A percentile compares a stretch with the other conserved stretches of the same genome.
phyloP scores from a whole-genome alignment of 2,329 filamentous ascomycete genomes.

The Epichloe gansuensis region DNA sequence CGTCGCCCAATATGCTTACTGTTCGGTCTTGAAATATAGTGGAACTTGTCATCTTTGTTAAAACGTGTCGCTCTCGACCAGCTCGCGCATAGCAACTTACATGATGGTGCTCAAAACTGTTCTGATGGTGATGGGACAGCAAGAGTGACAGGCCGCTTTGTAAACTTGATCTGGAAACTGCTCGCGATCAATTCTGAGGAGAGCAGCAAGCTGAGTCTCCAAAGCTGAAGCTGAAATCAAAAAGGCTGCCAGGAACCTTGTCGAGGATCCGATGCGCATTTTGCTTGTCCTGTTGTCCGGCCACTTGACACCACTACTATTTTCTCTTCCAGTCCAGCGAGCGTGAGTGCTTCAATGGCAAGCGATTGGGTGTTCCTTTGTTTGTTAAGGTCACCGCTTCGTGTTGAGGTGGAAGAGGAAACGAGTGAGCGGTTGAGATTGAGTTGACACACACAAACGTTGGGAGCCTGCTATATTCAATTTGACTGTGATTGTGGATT shows the following conservation, averaged over 20 bases:
- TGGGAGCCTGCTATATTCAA: background rate
- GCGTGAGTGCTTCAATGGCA: background rate
- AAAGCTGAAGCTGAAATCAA: background rate
- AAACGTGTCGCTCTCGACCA: background rate
- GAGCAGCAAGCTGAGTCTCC: background rate
- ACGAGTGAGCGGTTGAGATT: background rate
- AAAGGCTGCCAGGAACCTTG: background rate
- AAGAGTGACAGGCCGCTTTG: background rate
- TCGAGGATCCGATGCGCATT: slow-evolving; percentile 1
- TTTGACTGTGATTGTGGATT: background rate
- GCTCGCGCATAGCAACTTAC: background rate
- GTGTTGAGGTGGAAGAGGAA: background rate
- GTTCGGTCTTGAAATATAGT: slow-evolving; percentile 5
- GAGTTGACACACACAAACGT: background rate
- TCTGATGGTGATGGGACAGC: slow-evolving; percentile 3
- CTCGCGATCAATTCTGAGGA: background rate
- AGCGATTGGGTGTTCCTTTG: background rate
- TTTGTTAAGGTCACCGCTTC: background rate
- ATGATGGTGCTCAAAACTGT: slow-evolving; percentile 3
- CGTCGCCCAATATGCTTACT: background rate
- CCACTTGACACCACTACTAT: background rate
- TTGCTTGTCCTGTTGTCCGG: background rate
- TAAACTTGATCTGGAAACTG: slow-evolving; percentile 2
- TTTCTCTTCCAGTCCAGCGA: background rate
- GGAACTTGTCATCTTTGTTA: background rate